These are phyloP conservation scores for Venturia pyrina DNA, from an alignment of 2,329 filamentous ascomycete species.

Conservation along the genomic window DNA sequence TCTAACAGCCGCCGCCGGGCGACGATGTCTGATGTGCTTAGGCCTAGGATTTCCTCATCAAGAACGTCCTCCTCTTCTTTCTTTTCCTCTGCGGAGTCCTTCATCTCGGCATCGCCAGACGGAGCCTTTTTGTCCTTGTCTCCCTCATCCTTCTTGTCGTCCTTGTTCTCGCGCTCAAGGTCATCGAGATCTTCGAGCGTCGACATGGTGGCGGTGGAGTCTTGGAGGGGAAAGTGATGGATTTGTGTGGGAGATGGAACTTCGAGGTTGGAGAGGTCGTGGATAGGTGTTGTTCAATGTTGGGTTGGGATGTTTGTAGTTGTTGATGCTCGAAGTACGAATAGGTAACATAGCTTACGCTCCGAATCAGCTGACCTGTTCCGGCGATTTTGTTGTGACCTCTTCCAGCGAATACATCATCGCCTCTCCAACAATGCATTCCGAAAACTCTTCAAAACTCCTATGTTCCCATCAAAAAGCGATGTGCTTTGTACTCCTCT, in stretches of 20 bases:
- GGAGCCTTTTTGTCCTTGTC: conserved; percentile 45
- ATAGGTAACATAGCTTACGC: background rate
- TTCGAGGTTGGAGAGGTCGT: background rate
- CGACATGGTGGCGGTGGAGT: conserved; percentile 50
- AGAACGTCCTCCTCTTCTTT: conserved; percentile 69
- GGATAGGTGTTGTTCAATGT: background rate
- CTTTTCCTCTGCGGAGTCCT: conserved; percentile 59
- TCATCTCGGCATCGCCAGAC: conserved; percentile 76
- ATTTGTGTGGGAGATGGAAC: background rate
- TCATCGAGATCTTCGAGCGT: conserved; percentile 88
- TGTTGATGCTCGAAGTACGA: background rate
- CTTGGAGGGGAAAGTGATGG: background rate
- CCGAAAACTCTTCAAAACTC: background rate
- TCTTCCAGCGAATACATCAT: background rate
- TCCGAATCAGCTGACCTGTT: background rate
- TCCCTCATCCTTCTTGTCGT: conserved; percentile 42
- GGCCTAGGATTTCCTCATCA: conserved; percentile 84
- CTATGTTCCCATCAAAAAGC: background rate
- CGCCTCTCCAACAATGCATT: background rate
- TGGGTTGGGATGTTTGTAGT: background rate
- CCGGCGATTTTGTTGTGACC: background rate
- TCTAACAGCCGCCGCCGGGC: conserved; percentile 86
- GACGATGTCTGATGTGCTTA: conserved; percentile 89
- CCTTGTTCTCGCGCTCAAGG: conserved; percentile 65
- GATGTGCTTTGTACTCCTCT: background rate